These are phyloP conservation scores for Lachancea kluyveri DNA, from an alignment of 805 yeast genomes.

Conservation along the genomic window DNA sequence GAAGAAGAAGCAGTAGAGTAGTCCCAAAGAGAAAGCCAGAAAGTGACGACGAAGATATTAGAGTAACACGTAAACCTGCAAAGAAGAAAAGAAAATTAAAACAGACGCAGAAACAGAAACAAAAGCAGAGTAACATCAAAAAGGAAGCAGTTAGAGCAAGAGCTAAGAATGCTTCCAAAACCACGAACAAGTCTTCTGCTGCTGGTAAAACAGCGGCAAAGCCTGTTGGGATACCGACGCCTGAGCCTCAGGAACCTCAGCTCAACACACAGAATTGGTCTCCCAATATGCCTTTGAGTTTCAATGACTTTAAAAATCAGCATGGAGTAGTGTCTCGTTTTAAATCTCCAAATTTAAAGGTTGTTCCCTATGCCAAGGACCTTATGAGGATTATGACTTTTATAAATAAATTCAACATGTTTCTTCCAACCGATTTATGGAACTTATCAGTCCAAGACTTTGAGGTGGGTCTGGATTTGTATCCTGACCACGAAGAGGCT, in stretches of 20 bases:
- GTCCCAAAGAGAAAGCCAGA: conserved; percentile 10
- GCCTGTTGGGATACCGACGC: conserved; percentile 1
- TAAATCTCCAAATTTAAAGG: conserved; percentile 18
- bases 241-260: conserved; percentile 19
- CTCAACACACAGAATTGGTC: conserved; percentile 22
- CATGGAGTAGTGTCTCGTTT: conserved; percentile 16
- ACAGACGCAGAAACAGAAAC: conserved; percentile 7
- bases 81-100: conserved; percentile 2
- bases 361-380: conserved; percentile 25
- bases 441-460: conserved; percentile 28
- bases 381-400: conserved; percentile 27
- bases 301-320: conserved; percentile 17
- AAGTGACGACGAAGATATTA: conserved; percentile 9
- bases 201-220: conserved; percentile 2
- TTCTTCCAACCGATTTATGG: conserved; percentile 18
- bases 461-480: conserved; percentile 25
- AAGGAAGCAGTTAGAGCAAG: conserved; percentile 6
- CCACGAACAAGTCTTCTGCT: neutral
- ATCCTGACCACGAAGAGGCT: conserved; percentile 15
- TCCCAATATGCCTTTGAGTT: conserved; percentile 22
- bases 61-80: too few species aligned
- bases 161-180: conserved; percentile 3
- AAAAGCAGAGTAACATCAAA: conserved; percentile 6
- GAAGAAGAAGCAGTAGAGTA: conserved; percentile 9
- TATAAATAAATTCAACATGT: conserved; percentile 22